Evolutionary conservation across 148 eudicot species (phyloP).

Genomic region (Vaccinium darrowii): DNA sequence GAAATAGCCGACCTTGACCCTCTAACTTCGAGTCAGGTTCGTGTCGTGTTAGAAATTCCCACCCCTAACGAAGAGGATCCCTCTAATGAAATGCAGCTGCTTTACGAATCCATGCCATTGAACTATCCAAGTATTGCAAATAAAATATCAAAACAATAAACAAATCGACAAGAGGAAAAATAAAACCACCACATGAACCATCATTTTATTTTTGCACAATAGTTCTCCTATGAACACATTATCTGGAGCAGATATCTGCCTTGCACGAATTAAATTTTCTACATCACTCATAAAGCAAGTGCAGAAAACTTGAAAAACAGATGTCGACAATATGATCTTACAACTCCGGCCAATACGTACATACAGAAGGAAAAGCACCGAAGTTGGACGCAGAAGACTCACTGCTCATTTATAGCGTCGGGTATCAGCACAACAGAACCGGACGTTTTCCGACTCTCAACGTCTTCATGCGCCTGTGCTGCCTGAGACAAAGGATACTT

Average conservation of each 20-base stretch:
- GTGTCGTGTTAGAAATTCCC: neutral
- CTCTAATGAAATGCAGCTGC: neutral
- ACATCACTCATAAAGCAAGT: neutral
- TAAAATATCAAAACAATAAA: neutral
- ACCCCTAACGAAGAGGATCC: neutral
- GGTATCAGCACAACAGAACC: conserved; percentile 88
- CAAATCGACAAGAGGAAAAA: neutral
- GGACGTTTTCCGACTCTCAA: conserved; percentile 64
- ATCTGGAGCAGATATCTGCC: neutral
- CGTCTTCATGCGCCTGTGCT: conserved; percentile 78
- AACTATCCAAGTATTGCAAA: neutral
- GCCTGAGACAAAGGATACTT: conserved; percentile 77
- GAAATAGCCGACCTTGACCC: too few relatives aligned
- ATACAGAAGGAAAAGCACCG: neutral
- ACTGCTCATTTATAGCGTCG: conserved; percentile 28
- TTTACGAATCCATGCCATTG: neutral
- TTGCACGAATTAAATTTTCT: neutral
- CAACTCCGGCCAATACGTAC: neutral
- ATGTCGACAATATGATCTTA: neutral
- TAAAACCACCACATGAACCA: neutral
- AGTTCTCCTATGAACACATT: neutral
- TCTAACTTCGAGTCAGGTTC: too few relatives aligned
- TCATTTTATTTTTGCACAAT: neutral
- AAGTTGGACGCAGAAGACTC: neutral
- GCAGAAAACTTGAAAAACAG: neutral